Evolutionary conservation across 352 stramenopile species (phyloP).

Genomic region (Nothophytophthora sp.): DNA sequence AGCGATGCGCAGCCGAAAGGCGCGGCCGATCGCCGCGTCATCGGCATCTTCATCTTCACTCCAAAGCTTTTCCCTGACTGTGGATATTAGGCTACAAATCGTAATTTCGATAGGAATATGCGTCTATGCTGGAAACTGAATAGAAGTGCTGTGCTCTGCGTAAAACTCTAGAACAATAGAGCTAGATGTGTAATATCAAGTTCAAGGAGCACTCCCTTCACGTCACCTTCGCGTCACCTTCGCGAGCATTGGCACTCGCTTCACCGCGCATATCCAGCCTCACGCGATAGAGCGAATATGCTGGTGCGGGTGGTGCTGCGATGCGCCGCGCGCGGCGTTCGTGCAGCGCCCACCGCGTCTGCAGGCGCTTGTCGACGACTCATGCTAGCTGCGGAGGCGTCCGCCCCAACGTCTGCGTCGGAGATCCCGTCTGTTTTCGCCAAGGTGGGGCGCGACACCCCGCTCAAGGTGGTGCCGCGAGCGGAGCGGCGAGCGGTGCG

Average conservation of each 20-base stretch:
- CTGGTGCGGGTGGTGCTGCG: slow-evolving; percentile 30
- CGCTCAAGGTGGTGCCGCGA: slow-evolving; percentile 58
- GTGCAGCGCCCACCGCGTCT: not conserved
- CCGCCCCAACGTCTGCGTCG: slow-evolving; percentile 4
- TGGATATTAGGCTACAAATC: too few relatives aligned
- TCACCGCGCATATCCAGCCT: slow-evolving; percentile 8
- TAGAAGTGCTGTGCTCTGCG: too few relatives aligned
- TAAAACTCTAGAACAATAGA: too few relatives aligned
- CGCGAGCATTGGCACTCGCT: not conserved
- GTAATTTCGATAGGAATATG: too few relatives aligned
- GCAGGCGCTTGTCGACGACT: slow-evolving; percentile 8
- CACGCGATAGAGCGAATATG: slow-evolving; percentile 13
- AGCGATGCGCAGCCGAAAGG: slow-evolving; percentile 1
- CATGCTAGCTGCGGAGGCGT: slow-evolving; percentile 6
- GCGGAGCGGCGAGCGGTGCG: slow-evolving; percentile 63
- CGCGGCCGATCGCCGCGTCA: not conserved
- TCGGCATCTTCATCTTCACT: slow-evolving; percentile 3
- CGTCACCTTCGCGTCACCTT: too few relatives aligned
- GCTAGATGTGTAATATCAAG: too few relatives aligned
- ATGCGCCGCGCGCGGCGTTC: slow-evolving; percentile 22
- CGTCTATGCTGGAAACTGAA: too few relatives aligned
- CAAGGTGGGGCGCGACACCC: slow-evolving; percentile 57
- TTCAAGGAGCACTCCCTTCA: too few relatives aligned
- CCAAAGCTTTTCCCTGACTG: too few relatives aligned
- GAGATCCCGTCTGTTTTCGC: slow-evolving; percentile 14